These are phyloP conservation scores for Talaromyces albobiverticillius DNA, from an alignment of 2,329 filamentous ascomycete species.

Conservation along the genomic window DNA sequence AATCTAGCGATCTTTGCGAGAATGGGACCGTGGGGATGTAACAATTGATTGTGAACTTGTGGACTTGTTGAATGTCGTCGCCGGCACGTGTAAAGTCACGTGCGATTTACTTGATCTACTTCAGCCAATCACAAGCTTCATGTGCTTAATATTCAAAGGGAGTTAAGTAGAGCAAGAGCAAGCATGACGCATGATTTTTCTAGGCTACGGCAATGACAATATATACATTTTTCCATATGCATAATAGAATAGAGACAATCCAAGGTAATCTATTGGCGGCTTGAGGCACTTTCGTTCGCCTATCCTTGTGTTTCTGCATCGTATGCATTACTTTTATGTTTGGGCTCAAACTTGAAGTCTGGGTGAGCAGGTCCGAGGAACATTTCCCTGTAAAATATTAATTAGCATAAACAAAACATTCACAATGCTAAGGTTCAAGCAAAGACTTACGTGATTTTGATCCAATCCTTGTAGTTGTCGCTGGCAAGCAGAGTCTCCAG, in stretches of 20 bases:
- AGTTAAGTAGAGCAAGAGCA: too few species aligned
- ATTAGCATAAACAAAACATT: too few species aligned
- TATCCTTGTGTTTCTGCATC: constrained; percentile 74
- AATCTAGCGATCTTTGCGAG: background rate
- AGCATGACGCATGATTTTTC: too few species aligned
- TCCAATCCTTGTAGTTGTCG: constrained; percentile 93
- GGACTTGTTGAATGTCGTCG: background rate
- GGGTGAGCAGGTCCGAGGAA: constrained; percentile 88
- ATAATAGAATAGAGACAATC: background rate
- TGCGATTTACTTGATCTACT: background rate
- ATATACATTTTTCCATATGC: background rate
- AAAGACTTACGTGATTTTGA: constrained; percentile 88
- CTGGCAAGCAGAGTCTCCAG: constrained; percentile 91
- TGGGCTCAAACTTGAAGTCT: constrained; percentile 91
- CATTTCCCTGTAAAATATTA: constrained; percentile 70
- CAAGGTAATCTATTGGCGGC: background rate
- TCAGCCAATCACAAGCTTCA: constrained; percentile 1
- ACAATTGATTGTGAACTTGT: background rate
- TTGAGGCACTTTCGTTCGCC: too few species aligned
- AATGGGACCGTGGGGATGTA: background rate
- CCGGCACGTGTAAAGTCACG: background rate
- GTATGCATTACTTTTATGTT: constrained; percentile 94
- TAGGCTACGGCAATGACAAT: background rate
- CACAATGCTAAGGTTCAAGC: constrained; percentile 9
- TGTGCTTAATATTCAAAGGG: background rate